A percentile compares a stretch with the other conserved stretches of the same genome.
Evolutionary conservation across 2,329 filamentous ascomycete genomes (phyloP).

Genomic region (Fragosphaeria purpurea): DNA sequence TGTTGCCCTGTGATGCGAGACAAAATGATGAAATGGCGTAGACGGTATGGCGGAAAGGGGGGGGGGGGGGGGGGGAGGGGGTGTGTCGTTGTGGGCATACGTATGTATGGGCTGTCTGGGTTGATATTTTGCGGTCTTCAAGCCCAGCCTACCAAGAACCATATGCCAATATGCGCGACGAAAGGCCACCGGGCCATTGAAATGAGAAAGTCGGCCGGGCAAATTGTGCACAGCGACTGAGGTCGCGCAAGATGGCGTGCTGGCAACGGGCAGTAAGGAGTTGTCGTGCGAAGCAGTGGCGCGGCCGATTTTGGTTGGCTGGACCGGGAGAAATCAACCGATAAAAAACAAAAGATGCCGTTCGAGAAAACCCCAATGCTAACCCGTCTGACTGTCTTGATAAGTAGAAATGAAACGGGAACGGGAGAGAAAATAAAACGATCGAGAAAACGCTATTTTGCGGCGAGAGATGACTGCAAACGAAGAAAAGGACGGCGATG

Average conservation of each 20-base stretch:
- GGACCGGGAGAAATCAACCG: too few species aligned
- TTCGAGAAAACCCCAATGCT: too few species aligned
- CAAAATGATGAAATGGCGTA: slow-evolving; percentile 9
- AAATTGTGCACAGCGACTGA: not conserved
- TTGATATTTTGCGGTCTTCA: not conserved
- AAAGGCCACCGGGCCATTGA: slow-evolving; percentile 7
- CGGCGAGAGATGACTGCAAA: too few species aligned
- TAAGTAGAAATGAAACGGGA: too few species aligned
- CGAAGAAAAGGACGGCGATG: too few species aligned
- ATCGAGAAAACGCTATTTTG: too few species aligned
- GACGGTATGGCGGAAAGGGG: not conserved
- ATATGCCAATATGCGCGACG: not conserved
- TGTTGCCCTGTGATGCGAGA: slow-evolving; percentile 5
- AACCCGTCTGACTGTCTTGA: too few species aligned
- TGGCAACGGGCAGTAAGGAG: slow-evolving; percentile 1
- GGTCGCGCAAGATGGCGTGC: slow-evolving; percentile 14
- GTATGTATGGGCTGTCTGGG: not conserved
- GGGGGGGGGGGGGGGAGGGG: not conserved
- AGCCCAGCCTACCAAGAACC: not conserved
- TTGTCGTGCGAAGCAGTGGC: too few species aligned
- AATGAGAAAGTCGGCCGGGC: not conserved
- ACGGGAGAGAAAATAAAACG: too few species aligned
- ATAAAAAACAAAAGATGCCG: too few species aligned
- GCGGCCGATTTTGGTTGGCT: too few species aligned
- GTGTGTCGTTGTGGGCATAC: not conserved